Evolutionary conservation across 495 filamentous ascomycete genomes (phyloP).

Genomic region (Penicillium manginii): DNA sequence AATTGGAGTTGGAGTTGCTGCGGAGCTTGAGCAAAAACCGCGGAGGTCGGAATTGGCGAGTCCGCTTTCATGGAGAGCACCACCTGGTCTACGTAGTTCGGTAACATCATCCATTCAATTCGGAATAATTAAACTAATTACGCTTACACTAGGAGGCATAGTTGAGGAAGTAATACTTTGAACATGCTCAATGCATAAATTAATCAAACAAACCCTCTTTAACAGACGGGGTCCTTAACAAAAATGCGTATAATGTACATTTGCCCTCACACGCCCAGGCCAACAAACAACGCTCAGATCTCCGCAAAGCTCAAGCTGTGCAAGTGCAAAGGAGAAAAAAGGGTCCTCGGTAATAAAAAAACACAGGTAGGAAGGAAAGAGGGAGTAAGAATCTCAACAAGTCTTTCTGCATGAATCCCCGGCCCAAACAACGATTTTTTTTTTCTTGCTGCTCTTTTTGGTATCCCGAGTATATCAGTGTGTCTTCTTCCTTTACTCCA

Average conservation of each 20-base stretch:
- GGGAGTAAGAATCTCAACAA: conserved; percentile 3
- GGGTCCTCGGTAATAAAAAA: conserved; percentile 16
- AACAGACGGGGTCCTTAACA: conserved; percentile 40
- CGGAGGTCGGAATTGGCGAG: conserved; percentile 10
- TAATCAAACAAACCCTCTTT: conserved; percentile 35
- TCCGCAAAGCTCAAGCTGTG: conserved; percentile 22
- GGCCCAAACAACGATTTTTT: conserved; percentile 27
- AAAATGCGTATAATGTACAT: conserved; percentile 53
- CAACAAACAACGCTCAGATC: conserved; percentile 34
- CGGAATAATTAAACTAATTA: too few species aligned
- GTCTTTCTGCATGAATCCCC: background rate
- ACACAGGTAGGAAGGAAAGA: conserved; percentile 29
- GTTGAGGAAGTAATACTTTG: background rate
- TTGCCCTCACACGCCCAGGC: conserved; percentile 35
- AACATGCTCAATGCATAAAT: conserved; percentile 37
- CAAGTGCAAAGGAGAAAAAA: conserved; percentile 15
- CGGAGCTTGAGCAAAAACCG: conserved; percentile 15
- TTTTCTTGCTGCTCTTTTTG: conserved; percentile 1
- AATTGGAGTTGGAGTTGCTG: conserved; percentile 1
- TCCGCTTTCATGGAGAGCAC: conserved; percentile 11
- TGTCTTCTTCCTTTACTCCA: conserved; percentile 71
- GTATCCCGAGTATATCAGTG: conserved; percentile 9
- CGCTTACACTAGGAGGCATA: too few species aligned
- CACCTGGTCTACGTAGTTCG: background rate
- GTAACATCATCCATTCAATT: too few species aligned